Conservation (phyloP, 164 flowering plant genomes). For the Piper longum region DNA sequence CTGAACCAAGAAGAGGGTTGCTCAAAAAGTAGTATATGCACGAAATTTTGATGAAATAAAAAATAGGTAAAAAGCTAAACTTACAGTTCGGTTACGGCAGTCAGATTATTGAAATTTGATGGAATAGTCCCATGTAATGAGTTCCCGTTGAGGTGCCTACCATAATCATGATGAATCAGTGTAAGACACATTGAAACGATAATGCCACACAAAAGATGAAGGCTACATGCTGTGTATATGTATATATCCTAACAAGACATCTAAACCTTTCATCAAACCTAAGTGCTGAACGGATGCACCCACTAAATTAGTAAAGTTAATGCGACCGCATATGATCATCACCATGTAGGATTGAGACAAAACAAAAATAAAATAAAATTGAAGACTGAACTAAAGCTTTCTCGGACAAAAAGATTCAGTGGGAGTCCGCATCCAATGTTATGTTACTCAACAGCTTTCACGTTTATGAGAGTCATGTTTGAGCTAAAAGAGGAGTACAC, state of each 20-base stretch:
- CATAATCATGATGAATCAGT: slow-evolving; percentile 5
- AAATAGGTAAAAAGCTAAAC: slow-evolving; percentile 10
- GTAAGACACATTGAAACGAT: background rate
- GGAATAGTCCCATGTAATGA: slow-evolving; percentile 46
- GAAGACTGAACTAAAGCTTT: background rate
- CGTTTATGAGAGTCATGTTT: slow-evolving; percentile 55
- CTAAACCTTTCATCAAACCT: slow-evolving; percentile 56
- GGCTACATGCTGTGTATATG: too few species aligned
- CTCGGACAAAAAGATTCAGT: background rate
- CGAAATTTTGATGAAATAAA: too few species aligned
- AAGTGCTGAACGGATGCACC: slow-evolving; percentile 49
- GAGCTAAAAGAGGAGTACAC: slow-evolving; percentile 38
- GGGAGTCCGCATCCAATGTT: too few species aligned
- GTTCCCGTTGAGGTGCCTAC: slow-evolving; percentile 77
- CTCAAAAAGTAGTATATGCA: too few species aligned
- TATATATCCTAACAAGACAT: slow-evolving; percentile 70
- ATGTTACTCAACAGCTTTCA: slow-evolving; percentile 36
- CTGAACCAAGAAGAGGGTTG: slow-evolving; percentile 21
- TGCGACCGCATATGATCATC: too few species aligned
- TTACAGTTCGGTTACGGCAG: slow-evolving; percentile 45
- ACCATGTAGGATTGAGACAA: too few species aligned
- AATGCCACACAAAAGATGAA: background rate
- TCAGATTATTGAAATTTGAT: slow-evolving; percentile 47
- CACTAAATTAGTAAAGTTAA: slow-evolving; percentile 39
- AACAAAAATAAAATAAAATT: too few species aligned